phyloP scores from a whole-genome alignment of 2,329 filamentous ascomycete genomes.

The Geoglossum cookeanum region DNA sequence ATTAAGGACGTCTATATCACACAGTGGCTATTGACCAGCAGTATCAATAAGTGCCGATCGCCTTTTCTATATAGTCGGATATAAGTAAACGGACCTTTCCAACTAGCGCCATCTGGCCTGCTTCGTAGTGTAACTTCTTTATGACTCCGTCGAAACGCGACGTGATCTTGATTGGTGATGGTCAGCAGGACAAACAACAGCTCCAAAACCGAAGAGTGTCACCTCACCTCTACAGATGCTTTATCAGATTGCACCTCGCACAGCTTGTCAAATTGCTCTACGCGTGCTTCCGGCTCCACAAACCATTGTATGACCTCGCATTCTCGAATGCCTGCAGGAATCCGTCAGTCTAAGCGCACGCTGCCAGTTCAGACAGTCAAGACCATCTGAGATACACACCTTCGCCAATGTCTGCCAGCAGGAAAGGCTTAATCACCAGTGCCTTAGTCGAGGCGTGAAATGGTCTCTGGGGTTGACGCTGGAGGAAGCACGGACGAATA shows the following conservation, averaged over 20 bases:
- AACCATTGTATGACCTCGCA: conserved; percentile 99
- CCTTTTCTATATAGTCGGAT: background rate
- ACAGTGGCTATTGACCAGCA: conserved; percentile 46
- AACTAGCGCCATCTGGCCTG: conserved; percentile 89
- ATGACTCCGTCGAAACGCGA: conserved; percentile 89
- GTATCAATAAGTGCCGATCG: background rate
- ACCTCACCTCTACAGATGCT: conserved; percentile 41
- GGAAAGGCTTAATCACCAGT: conserved; percentile 52
- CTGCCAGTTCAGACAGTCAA: conserved; percentile 9
- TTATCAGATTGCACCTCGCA: conserved; percentile 99
- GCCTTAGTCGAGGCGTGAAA: conserved; percentile 19
- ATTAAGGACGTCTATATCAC: conserved; percentile 85
- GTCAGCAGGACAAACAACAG: background rate
- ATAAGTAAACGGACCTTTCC: conserved; percentile 35
- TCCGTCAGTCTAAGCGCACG: background rate
- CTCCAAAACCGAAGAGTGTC: background rate
- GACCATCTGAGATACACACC: conserved; percentile 28
- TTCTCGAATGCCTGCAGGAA: conserved; percentile 65
- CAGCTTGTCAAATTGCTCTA: conserved; percentile 94
- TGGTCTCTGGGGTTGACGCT: background rate
- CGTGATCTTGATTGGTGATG: conserved; percentile 46
- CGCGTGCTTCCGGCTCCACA: conserved; percentile 81
- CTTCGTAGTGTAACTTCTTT: conserved; percentile 88
- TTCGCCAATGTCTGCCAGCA: conserved; percentile 75
- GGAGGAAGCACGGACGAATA: background rate